Evolutionary conservation across 352 stramenopile genomes (phyloP).

Genomic region (Phytophthora syringae): DNA sequence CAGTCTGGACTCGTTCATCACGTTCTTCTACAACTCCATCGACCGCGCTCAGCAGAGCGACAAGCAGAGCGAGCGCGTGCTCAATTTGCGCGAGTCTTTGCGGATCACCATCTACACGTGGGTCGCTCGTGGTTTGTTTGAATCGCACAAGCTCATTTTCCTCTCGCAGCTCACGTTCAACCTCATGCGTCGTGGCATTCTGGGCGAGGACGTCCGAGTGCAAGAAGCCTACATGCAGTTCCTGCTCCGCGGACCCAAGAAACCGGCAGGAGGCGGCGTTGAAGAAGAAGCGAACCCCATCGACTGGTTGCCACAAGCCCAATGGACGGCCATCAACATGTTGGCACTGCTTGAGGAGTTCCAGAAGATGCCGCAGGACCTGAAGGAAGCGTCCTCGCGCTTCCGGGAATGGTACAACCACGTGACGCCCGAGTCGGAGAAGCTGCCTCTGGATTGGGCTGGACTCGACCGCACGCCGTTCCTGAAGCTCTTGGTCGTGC

Average conservation of each 20-base stretch:
- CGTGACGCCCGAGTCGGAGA: conserved; percentile 95
- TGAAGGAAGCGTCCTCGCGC: conserved; percentile 94
- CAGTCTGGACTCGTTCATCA: conserved; percentile 97
- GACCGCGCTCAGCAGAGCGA: conserved; percentile 85
- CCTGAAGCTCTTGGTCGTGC: conserved; percentile 96
- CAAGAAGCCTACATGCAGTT: conserved; percentile 98
- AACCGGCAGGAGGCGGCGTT: conserved; percentile 40
- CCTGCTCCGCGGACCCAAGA: conserved; percentile 91
- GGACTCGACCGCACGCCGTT: conserved; percentile 95
- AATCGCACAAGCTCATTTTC: conserved; percentile 98
- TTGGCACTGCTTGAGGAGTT: conserved; percentile 96
- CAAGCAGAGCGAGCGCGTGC: conserved; percentile 91
- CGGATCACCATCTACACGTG: conserved; percentile 97
- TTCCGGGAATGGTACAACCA: conserved; percentile 99
- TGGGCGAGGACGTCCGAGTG: conserved; percentile 93
- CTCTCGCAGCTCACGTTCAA: conserved; percentile 97
- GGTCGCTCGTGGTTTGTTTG: conserved; percentile 96
- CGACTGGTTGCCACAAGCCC: conserved; percentile 92
- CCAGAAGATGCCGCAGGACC: conserved; percentile 95
- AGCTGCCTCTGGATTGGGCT: conserved; percentile 97
- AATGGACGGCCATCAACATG: conserved; percentile 93
- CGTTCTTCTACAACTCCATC: conserved; percentile 98
- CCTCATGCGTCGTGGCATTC: conserved; percentile 96
- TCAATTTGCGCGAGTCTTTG: conserved; percentile 93
- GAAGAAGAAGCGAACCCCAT: conserved; percentile 79